These are phyloP conservation scores for Globisporangium echinulatum DNA, from an alignment of 352 stramenopile species.

Conservation along the genomic window DNA sequence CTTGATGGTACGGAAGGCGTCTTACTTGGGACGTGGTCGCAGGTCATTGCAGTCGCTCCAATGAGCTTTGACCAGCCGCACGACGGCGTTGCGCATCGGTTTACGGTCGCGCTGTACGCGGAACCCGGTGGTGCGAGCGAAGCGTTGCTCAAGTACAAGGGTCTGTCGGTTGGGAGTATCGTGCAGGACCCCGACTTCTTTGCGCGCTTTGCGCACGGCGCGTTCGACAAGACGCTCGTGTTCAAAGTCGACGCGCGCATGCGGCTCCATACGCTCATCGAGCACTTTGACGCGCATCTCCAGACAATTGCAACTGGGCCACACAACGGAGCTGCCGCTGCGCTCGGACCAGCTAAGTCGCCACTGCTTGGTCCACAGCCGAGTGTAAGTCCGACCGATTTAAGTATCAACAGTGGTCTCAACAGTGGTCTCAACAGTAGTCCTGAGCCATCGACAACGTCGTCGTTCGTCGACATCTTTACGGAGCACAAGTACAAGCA, in stretches of 20 bases:
- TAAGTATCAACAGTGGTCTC: too few relatives aligned
- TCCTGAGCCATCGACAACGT: slow-evolving; percentile 17
- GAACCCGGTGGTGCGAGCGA: slow-evolving; percentile 55
- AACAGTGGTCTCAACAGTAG: slow-evolving; percentile 2
- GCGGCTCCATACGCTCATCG: slow-evolving; percentile 33
- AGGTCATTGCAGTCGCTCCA: slow-evolving; percentile 39
- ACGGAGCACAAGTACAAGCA: slow-evolving; percentile 20
- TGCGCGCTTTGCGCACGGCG: slow-evolving; percentile 45
- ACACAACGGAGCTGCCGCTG: slow-evolving; percentile 3
- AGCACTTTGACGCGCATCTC: slow-evolving; percentile 49
- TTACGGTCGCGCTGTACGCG: slow-evolving; percentile 62
- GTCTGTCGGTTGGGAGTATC: slow-evolving; percentile 69
- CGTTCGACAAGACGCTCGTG: slow-evolving; percentile 64
- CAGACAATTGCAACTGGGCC: slow-evolving; percentile 14
- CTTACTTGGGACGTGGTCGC: slow-evolving; percentile 64
- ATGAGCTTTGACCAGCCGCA: slow-evolving; percentile 27
- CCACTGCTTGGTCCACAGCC: not conserved
- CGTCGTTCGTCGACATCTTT: slow-evolving; percentile 26
- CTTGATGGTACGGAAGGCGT: slow-evolving; percentile 47
- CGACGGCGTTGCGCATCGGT: slow-evolving; percentile 29
- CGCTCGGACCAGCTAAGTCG: not conserved
- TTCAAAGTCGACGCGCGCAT: slow-evolving; percentile 56
- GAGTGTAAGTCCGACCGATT: not conserved
- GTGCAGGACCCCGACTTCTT: slow-evolving; percentile 76
- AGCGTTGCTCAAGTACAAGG: slow-evolving; percentile 76